These are phyloP conservation scores for Hypoxylon sp. DNA, from an alignment of 2,329 filamentous ascomycete genomes.

Conservation along the genomic window DNA sequence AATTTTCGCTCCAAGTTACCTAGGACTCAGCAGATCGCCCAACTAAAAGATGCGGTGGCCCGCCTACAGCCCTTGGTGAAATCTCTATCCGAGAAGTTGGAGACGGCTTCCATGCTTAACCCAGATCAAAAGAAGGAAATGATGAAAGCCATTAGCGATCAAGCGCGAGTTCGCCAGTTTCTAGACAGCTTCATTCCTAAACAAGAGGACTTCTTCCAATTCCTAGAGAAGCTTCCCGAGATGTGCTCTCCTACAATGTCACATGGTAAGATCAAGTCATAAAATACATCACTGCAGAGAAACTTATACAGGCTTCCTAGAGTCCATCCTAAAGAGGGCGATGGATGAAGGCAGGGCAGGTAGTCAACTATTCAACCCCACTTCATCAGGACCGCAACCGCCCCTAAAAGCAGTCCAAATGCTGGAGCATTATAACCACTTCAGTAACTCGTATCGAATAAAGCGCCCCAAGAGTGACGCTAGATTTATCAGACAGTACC, in stretches of 20 bases:
- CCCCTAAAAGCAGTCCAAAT: slow-evolving; percentile 30
- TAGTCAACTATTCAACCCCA: neutral
- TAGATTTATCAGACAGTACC: slow-evolving; percentile 44
- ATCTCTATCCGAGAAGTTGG: slow-evolving; percentile 31
- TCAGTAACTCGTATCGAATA: slow-evolving; percentile 40
- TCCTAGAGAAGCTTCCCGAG: slow-evolving; percentile 33
- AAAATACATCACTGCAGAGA: neutral
- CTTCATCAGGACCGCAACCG: slow-evolving; percentile 15
- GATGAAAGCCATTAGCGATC: slow-evolving; percentile 6
- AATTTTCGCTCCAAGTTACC: slow-evolving; percentile 19
- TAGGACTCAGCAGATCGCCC: slow-evolving; percentile 13
- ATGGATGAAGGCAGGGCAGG: slow-evolving; percentile 3
- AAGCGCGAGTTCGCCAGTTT: slow-evolving; percentile 25
- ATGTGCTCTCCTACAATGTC: neutral
- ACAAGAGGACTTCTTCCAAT: slow-evolving; percentile 34
- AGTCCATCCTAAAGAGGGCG: neutral
- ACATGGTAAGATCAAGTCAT: slow-evolving; percentile 23
- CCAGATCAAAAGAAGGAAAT: slow-evolving; percentile 21
- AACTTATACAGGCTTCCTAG: slow-evolving; percentile 14
- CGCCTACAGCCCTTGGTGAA: slow-evolving; percentile 35
- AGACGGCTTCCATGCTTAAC: slow-evolving; percentile 15
- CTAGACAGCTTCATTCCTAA: slow-evolving; percentile 30
- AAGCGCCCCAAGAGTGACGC: slow-evolving; percentile 39
- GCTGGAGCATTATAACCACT: slow-evolving; percentile 44
- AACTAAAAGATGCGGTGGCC: slow-evolving; percentile 28